Conservation (phyloP, 352 stramenopile genomes). For the Pythium guiyangense region DNA sequence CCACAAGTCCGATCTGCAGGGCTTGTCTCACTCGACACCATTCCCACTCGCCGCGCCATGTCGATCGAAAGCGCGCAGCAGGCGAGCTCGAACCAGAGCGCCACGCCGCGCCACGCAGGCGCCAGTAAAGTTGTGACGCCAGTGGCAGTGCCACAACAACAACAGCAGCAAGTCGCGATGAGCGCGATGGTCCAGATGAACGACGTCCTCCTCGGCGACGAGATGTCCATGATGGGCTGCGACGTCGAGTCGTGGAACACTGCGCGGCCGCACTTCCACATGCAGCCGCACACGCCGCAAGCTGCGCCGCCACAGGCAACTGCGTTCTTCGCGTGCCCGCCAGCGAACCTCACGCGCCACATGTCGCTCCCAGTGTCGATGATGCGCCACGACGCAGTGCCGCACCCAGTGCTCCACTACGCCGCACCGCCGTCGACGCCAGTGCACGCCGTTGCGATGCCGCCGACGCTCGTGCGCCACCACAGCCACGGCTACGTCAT, state of each 20-base stretch:
- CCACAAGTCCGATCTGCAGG: slow-evolving; percentile 13
- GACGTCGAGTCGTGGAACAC: slow-evolving; percentile 53
- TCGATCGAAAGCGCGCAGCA: slow-evolving; percentile 37
- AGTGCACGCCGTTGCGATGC: slow-evolving; percentile 22
- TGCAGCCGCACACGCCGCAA: slow-evolving; percentile 8
- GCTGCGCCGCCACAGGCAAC: slow-evolving; percentile 16
- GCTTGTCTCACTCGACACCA: slow-evolving; percentile 7
- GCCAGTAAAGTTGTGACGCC: slow-evolving; percentile 3
- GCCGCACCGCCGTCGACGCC: slow-evolving; percentile 13
- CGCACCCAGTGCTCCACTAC: slow-evolving; percentile 4
- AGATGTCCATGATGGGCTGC: slow-evolving; percentile 64
- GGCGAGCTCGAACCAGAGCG: slow-evolving; percentile 19
- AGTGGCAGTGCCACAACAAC: slow-evolving; percentile 14
- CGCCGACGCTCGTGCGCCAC: slow-evolving; percentile 53
- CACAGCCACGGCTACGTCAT: slow-evolving; percentile 65
- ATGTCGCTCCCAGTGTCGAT: slow-evolving; percentile 54
- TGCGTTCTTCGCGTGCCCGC: slow-evolving; percentile 36
- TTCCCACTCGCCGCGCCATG: slow-evolving; percentile 16
- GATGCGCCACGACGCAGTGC: slow-evolving; percentile 26
- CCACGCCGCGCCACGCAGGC: slow-evolving; percentile 13
- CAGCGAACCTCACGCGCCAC: slow-evolving; percentile 62
- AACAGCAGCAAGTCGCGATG: slow-evolving; percentile 21
- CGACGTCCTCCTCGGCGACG: slow-evolving; percentile 57
- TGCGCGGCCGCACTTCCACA: slow-evolving; percentile 27
- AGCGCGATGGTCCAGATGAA: slow-evolving; percentile 19